Conservation (phyloP, 306 rosid genomes). For the Trifolium subterraneum region DNA sequence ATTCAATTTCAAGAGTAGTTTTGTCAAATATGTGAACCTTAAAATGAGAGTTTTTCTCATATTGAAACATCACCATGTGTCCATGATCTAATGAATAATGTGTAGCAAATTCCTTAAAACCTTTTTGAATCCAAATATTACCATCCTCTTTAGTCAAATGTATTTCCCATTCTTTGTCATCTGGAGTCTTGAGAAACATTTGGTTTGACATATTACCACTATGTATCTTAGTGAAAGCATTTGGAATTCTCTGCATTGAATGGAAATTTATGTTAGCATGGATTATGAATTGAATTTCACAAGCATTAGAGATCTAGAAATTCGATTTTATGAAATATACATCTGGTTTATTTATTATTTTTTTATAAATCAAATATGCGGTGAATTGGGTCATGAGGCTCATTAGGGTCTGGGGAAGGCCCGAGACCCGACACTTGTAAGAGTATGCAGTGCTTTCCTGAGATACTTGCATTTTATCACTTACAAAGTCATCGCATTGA, state of each 20-base stretch:
- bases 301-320: not conserved
- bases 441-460: too few species aligned
- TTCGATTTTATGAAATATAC: not conserved
- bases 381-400: too few species aligned
- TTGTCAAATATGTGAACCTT: not conserved
- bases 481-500: too few species aligned
- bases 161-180: slow-evolving; percentile 42
- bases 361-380: too few species aligned
- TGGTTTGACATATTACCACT: slow-evolving; percentile 24
- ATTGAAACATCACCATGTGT: not conserved
- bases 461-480: too few species aligned
- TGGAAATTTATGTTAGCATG: not conserved
- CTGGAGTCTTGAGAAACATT: slow-evolving; percentile 41
- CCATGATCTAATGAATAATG: slow-evolving; percentile 8
- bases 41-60: not conserved
- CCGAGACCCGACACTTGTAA: too few species aligned
- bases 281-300: not conserved
- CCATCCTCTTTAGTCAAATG: not conserved
- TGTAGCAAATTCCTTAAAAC: slow-evolving; percentile 28
- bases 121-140: slow-evolving; percentile 31
- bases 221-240: slow-evolving; percentile 20
- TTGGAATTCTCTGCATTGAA: slow-evolving; percentile 35
- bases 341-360: too few species aligned
- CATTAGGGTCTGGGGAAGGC: too few species aligned
- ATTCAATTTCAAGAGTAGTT: slow-evolving; percentile 6